Evolutionary conservation across 176 grass and related monocot genomes (phyloP).

Genomic region (Lolium rigidum): DNA sequence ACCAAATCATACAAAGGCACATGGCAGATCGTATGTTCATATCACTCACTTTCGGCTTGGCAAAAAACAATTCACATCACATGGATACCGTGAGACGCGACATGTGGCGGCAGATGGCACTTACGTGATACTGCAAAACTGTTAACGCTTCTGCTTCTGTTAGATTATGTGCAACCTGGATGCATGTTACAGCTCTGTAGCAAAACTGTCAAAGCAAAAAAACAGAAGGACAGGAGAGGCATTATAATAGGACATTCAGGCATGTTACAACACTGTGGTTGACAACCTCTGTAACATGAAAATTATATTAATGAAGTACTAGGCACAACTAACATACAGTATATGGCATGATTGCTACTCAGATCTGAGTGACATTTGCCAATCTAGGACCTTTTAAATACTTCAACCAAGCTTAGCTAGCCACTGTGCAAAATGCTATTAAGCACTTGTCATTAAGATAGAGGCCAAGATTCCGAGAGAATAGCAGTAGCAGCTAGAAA

Average conservation of each 20-base stretch:
- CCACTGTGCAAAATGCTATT: conserved; percentile 47
- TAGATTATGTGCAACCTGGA: conserved; percentile 34
- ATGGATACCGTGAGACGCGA: conserved; percentile 28
- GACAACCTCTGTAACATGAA: conserved; percentile 47
- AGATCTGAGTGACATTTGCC: conserved; percentile 58
- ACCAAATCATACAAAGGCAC: conserved; percentile 49
- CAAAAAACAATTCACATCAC: conserved; percentile 26
- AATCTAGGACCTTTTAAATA: conserved; percentile 49
- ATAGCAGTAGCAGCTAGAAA: conserved; percentile 54
- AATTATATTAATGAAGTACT: conserved; percentile 38
- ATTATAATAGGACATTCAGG: conserved; percentile 33
- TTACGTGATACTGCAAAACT: neutral
- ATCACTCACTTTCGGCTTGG: conserved; percentile 48
- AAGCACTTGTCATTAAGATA: conserved; percentile 75
- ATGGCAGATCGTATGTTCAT: conserved; percentile 48
- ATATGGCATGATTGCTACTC: conserved; percentile 43
- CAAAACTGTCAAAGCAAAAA: conserved; percentile 8
- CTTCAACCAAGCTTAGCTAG: conserved; percentile 40
- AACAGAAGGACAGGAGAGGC: neutral
- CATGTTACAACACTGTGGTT: conserved; percentile 51
- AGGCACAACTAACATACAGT: conserved; percentile 41
- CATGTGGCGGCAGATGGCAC: neutral
- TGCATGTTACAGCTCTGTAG: conserved; percentile 48
- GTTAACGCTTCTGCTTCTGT: neutral
- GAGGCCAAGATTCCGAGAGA: conserved; percentile 50